Evolutionary conservation across 805 yeast genomes (phyloP).

Genomic region (Ogataea polymorpha): DNA sequence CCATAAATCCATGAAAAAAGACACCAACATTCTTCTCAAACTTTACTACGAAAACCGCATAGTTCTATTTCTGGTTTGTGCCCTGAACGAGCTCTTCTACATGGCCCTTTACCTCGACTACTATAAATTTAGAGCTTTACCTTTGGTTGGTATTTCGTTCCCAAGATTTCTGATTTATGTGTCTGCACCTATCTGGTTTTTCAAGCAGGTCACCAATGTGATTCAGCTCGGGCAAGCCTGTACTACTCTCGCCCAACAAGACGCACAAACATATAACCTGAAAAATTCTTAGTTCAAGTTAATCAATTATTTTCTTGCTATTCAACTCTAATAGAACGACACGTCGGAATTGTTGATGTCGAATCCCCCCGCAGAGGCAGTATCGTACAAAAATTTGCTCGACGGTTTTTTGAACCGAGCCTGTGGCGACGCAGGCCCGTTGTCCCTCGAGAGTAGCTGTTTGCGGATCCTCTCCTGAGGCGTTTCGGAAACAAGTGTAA

Average conservation of each 20-base stretch:
- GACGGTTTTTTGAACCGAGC: slow-evolving; percentile 17
- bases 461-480: slow-evolving; percentile 11
- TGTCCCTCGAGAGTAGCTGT: slow-evolving; percentile 6
- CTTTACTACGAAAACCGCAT: slow-evolving; percentile 83
- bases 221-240: slow-evolving; percentile 89
- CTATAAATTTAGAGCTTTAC: slow-evolving; percentile 48
- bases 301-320: background rate
- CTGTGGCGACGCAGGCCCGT: slow-evolving; percentile 7
- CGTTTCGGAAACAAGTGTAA: background rate
- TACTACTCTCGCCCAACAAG: slow-evolving; percentile 69
- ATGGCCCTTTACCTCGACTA: slow-evolving; percentile 81
- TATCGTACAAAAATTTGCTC: slow-evolving; percentile 20
- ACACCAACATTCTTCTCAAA: slow-evolving; percentile 67
- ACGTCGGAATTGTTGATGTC: slow-evolving; percentile 15
- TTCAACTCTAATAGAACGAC: slow-evolving; percentile 16
- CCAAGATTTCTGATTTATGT: slow-evolving; percentile 40
- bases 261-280: slow-evolving; percentile 48
- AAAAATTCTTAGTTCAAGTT: slow-evolving; percentile 25
- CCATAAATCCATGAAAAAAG: slow-evolving; percentile 78
- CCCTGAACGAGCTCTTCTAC: slow-evolving; percentile 89
- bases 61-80: slow-evolving; percentile 85
- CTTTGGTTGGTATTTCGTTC: slow-evolving; percentile 33
- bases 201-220: slow-evolving; percentile 87
- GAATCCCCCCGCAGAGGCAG: slow-evolving; percentile 15
- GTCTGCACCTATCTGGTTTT: slow-evolving; percentile 82